Evolutionary conservation across 2,329 filamentous ascomycete genomes (phyloP).

Genomic region (Cordyceps sp.): DNA sequence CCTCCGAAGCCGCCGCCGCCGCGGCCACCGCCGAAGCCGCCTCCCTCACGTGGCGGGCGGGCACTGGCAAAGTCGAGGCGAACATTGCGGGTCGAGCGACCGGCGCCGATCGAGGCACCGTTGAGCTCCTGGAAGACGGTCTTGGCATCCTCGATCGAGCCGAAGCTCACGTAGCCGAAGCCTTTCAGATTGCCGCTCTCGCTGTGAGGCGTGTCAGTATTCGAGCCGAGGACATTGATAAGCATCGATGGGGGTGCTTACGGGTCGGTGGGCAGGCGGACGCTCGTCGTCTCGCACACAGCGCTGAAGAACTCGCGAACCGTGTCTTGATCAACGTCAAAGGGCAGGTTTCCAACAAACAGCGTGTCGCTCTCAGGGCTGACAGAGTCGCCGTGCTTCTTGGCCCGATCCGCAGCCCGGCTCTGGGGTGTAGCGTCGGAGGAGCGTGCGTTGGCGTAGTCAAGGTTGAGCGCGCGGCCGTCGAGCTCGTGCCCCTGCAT

Average conservation of each 20-base stretch:
- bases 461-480: slow-evolving; percentile 59
- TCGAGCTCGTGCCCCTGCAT: slow-evolving; percentile 64
- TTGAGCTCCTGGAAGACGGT: slow-evolving; percentile 53
- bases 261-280: slow-evolving; percentile 77
- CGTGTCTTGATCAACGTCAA: slow-evolving; percentile 62
- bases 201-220: slow-evolving; percentile 18
- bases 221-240: too few relatives aligned
- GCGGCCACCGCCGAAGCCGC: slow-evolving; percentile 32
- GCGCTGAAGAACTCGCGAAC: slow-evolving; percentile 60
- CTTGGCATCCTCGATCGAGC: slow-evolving; percentile 68
- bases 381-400: slow-evolving; percentile 60
- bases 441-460: slow-evolving; percentile 55
- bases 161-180: slow-evolving; percentile 81
- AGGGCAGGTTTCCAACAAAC: slow-evolving; percentile 83
- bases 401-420: slow-evolving; percentile 46
- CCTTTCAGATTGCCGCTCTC: slow-evolving; percentile 78
- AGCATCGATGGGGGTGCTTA: slow-evolving; percentile 19
- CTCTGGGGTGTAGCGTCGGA: slow-evolving; percentile 32
- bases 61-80: slow-evolving; percentile 70
- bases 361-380: slow-evolving; percentile 74
- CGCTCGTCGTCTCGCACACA: slow-evolving; percentile 53
- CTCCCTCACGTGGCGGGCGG: slow-evolving; percentile 42
- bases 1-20: slow-evolving; percentile 35
- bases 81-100: slow-evolving; percentile 56
- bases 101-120: slow-evolving; percentile 43